Percentiles rank a stretch among this genome's conserved stretches.
phyloP scores from a whole-genome alignment of 495 filamentous ascomycete species.

The Lophiostoma macrostomum region DNA sequence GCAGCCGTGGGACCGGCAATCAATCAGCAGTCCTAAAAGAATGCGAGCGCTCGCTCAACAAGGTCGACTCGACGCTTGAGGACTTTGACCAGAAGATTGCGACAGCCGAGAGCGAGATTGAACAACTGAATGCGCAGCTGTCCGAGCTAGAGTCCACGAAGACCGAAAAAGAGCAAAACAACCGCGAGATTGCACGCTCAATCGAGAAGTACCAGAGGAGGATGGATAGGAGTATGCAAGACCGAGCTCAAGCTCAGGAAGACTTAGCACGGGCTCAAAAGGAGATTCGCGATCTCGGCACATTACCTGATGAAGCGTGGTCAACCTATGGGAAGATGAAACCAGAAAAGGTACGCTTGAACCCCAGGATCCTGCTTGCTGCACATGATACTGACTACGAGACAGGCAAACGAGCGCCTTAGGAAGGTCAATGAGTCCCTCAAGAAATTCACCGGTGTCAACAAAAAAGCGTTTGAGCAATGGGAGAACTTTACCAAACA shows the following conservation, averaged over 20 bases:
- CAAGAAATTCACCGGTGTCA: slow-evolving; percentile 95
- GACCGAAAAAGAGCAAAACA: slow-evolving; percentile 60
- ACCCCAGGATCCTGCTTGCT: background rate
- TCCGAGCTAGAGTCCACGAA: slow-evolving; percentile 61
- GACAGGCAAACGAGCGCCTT: slow-evolving; percentile 76
- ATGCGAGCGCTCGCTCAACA: slow-evolving; percentile 77
- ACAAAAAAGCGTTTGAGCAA: slow-evolving; percentile 99
- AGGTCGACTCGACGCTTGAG: slow-evolving; percentile 59
- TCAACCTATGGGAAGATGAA: slow-evolving; percentile 81
- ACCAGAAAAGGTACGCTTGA: slow-evolving; percentile 61
- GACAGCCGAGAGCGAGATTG: slow-evolving; percentile 58
- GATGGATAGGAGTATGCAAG: slow-evolving; percentile 88
- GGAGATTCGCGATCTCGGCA: slow-evolving; percentile 89
- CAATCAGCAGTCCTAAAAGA: slow-evolving; percentile 65
- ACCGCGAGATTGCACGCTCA: slow-evolving; percentile 71
- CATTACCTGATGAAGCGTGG: slow-evolving; percentile 91
- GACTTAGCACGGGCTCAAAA: slow-evolving; percentile 74
- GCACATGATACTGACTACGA: background rate
- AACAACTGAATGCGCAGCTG: slow-evolving; percentile 61
- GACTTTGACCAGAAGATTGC: slow-evolving; percentile 38
- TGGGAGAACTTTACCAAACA: slow-evolving; percentile 96
- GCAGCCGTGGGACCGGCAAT: slow-evolving; percentile 51
- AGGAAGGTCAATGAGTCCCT: slow-evolving; percentile 90
- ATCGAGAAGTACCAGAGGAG: slow-evolving; percentile 87
- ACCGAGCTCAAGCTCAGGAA: slow-evolving; percentile 71